These are phyloP conservation scores for Coniochaeta hoffmannii DNA, from an alignment of 2,329 filamentous ascomycete species.

Conservation along the genomic window DNA sequence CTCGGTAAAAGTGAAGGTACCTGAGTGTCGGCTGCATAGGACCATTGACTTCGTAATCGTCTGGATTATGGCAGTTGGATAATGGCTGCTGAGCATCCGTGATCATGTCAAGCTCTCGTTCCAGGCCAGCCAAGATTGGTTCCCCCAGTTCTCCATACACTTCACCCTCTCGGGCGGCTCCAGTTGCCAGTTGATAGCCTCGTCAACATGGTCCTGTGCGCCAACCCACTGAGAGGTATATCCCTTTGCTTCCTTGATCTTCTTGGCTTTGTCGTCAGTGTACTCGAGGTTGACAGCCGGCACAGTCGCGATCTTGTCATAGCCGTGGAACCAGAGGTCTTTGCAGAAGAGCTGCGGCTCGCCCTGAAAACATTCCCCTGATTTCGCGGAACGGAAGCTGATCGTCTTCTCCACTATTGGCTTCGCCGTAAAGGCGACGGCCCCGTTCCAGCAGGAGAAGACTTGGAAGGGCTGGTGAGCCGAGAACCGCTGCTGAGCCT, in stretches of 20 bases:
- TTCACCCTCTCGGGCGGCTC: constrained; percentile 36
- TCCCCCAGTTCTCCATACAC: constrained; percentile 33
- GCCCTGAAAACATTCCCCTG: constrained; percentile 43
- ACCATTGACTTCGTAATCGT: no score
- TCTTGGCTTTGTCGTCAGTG: constrained; percentile 31
- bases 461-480: constrained; percentile 46
- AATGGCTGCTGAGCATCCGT: no score
- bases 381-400: constrained; percentile 32
- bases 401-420: constrained; percentile 37
- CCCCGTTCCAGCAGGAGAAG: constrained; percentile 56
- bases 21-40: no score
- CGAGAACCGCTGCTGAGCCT: constrained; percentile 23
- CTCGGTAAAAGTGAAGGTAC: no score
- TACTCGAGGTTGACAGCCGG: constrained; percentile 49
- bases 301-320: constrained; percentile 44
- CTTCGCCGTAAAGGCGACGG: constrained; percentile 36
- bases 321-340: constrained; percentile 43
- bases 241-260: constrained; percentile 41
- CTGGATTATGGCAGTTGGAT: no score
- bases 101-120: constrained; percentile 17
- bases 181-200: constrained; percentile 30
- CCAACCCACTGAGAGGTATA: constrained; percentile 30
- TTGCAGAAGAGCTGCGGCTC: constrained; percentile 49
- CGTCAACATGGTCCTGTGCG: constrained; percentile 17
- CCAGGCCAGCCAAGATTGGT: constrained; percentile 33